phyloP scores from a whole-genome alignment of 495 filamentous ascomycete species.

The Hyaloscypha hepaticicola region DNA sequence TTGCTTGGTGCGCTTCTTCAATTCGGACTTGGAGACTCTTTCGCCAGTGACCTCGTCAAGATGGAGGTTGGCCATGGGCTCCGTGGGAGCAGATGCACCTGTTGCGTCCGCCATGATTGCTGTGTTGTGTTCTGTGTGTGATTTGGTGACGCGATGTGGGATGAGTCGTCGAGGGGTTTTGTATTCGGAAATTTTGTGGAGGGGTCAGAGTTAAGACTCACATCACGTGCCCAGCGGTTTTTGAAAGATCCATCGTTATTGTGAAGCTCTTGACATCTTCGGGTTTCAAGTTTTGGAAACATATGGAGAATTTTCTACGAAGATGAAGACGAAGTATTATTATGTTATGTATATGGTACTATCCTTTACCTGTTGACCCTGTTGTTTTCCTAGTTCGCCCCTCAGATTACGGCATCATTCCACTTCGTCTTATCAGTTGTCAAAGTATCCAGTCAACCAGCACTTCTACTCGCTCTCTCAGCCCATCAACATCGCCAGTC shows the following conservation, averaged over 20 bases:
- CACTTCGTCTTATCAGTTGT: no score
- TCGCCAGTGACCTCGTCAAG: conserved; percentile 84
- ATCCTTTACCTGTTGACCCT: not conserved
- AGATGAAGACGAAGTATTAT: not conserved
- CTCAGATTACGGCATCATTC: no score
- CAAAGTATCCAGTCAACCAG: no score
- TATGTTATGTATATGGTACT: not conserved
- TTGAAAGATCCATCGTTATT: conserved; percentile 3
- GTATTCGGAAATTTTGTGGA: conserved; percentile 12
- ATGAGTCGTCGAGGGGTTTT: no score
- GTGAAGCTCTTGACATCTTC: not conserved
- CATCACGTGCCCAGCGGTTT: not conserved
- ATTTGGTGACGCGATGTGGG: not conserved
- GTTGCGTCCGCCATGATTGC: conserved; percentile 33
- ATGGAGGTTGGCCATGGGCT: conserved; percentile 66
- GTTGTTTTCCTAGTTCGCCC: no score
- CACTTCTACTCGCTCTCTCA: not conserved
- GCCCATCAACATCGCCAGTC: conserved; percentile 23
- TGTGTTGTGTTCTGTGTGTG: conserved; percentile 3
- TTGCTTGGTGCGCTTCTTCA: conserved; percentile 95
- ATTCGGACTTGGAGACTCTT: conserved; percentile 79
- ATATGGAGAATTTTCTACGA: no score
- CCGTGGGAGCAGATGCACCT: conserved; percentile 39
- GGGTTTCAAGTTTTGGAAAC: not conserved
- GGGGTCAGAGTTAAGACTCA: conserved; percentile 3